Percentiles rank a stretch among this genome's conserved stretches.
These are phyloP conservation scores for Naganishia sp. DNA, from an alignment of 1,284 basidiomycete genomes.

Conservation along the genomic window DNA sequence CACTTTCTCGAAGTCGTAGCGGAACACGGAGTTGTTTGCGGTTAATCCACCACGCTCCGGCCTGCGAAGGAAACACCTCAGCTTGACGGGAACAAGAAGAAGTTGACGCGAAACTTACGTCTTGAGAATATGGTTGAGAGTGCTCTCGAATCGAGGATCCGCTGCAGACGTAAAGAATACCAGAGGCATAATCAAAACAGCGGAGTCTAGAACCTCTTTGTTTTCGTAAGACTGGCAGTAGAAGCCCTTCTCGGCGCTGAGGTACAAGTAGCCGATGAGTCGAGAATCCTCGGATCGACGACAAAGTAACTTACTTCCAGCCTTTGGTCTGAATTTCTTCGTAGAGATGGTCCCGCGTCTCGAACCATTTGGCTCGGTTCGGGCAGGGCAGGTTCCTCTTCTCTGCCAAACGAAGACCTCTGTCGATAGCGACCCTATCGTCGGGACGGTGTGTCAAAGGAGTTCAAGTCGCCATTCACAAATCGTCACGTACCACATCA, in stretches of 20 bases:
- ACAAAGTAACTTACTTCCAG: slow-evolving; percentile 60
- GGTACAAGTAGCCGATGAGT: background rate
- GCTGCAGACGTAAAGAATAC: slow-evolving; percentile 57
- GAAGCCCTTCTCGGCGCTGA: slow-evolving; percentile 43
- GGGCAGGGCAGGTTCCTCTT: slow-evolving; percentile 67
- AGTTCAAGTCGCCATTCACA: too few species aligned
- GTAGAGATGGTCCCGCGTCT: slow-evolving; percentile 74
- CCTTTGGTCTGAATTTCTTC: slow-evolving; percentile 70
- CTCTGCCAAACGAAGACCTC: slow-evolving; percentile 83
- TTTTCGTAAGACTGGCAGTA: slow-evolving; percentile 56
- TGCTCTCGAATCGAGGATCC: slow-evolving; percentile 81
- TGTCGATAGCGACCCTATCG: slow-evolving; percentile 81
- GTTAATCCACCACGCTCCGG: slow-evolving; percentile 85
- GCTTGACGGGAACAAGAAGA: too few species aligned
- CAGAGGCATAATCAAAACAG: slow-evolving; percentile 49
- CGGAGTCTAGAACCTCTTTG: slow-evolving; percentile 55
- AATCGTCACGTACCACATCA: slow-evolving; percentile 69
- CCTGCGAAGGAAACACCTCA: slow-evolving; percentile 26
- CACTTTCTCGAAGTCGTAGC: slow-evolving; percentile 68
- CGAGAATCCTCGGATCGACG: background rate
- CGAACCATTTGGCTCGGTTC: slow-evolving; percentile 64
- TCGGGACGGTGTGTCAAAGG: background rate
- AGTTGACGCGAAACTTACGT: slow-evolving; percentile 50
- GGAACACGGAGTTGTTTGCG: slow-evolving; percentile 63
- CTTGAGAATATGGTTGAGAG: slow-evolving; percentile 74